Conservation (phyloP, 139 green algal genomes). For the Tetraselmis chui region DNA sequence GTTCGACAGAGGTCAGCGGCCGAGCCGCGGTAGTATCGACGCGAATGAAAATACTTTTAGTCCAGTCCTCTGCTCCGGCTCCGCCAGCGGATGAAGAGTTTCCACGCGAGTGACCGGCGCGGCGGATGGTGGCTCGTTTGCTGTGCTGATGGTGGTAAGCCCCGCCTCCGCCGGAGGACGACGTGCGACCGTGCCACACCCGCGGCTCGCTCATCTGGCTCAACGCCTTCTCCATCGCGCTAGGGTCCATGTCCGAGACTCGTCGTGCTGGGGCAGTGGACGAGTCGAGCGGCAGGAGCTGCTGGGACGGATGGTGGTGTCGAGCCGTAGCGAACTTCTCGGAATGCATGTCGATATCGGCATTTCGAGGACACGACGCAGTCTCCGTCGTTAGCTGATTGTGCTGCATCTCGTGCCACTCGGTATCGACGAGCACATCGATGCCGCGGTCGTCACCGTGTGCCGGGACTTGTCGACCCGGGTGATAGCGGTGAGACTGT, state of each 20-base stretch:
- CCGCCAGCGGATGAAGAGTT: neutral
- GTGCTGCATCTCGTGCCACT: no score
- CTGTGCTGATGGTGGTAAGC: neutral
- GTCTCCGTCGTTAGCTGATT: no score
- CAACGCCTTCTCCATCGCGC: neutral
- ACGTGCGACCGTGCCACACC: neutral
- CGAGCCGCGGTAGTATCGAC: neutral
- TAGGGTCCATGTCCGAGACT: neutral
- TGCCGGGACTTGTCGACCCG: no score
- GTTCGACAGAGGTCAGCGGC: no score
- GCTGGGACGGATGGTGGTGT: no score
- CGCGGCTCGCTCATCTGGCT: neutral
- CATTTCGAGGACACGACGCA: no score
- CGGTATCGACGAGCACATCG: no score
- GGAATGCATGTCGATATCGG: no score
- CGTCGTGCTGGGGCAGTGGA: neutral
- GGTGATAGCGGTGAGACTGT: no score
- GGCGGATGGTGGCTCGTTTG: neutral
- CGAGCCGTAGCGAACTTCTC: no score
- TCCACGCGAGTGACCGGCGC: neutral
- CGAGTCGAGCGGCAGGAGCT: no score
- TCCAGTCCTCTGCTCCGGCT: neutral
- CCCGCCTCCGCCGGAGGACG: neutral
- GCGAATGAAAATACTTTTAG: neutral
- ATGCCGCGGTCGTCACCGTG: no score